Percentiles rank a stretch among this genome's conserved stretches.
Conservation (phyloP, 257 asterid genomes). For the Voacanga thouarsii region DNA sequence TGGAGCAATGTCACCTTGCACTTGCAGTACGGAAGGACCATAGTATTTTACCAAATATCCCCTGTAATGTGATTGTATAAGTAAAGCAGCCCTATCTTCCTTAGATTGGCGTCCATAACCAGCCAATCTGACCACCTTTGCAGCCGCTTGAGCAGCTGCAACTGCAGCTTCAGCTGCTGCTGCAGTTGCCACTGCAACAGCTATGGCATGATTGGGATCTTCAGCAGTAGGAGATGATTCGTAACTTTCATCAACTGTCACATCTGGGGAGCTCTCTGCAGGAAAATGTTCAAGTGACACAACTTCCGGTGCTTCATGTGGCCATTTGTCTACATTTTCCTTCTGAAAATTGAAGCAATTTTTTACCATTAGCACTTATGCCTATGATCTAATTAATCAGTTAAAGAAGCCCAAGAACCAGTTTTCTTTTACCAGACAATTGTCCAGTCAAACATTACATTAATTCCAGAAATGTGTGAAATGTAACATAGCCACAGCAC, state of each 20-base stretch:
- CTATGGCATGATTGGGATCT: slow-evolving; percentile 60
- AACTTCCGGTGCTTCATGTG: slow-evolving; percentile 72
- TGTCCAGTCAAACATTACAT: neutral
- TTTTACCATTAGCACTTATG: neutral
- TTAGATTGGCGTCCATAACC: slow-evolving; percentile 69
- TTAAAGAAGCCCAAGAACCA: neutral
- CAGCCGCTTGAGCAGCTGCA: slow-evolving; percentile 90
- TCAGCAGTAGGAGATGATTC: slow-evolving; percentile 51
- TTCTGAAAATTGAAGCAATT: slow-evolving; percentile 28
- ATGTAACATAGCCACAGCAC: slow-evolving; percentile 16
- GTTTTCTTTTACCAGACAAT: neutral
- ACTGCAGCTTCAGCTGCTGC: slow-evolving; percentile 93
- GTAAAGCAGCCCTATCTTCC: slow-evolving; percentile 73
- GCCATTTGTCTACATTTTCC: slow-evolving; percentile 67
- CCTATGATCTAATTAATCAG: neutral
- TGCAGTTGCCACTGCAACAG: slow-evolving; percentile 82
- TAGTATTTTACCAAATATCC: slow-evolving; percentile 67
- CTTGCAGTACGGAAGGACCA: neutral
- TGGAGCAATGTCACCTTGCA: neutral
- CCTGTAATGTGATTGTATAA: slow-evolving; percentile 74
- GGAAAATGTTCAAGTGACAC: slow-evolving; percentile 85
- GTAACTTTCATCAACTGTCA: slow-evolving; percentile 46
- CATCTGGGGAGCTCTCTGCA: slow-evolving; percentile 73
- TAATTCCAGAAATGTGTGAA: slow-evolving; percentile 10
- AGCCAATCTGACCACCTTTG: slow-evolving; percentile 71